A percentile compares a stretch with the other conserved stretches of the same genome.
Evolutionary conservation across 164 flowering plant species (phyloP).

Genomic region (Umbellularia californica): DNA sequence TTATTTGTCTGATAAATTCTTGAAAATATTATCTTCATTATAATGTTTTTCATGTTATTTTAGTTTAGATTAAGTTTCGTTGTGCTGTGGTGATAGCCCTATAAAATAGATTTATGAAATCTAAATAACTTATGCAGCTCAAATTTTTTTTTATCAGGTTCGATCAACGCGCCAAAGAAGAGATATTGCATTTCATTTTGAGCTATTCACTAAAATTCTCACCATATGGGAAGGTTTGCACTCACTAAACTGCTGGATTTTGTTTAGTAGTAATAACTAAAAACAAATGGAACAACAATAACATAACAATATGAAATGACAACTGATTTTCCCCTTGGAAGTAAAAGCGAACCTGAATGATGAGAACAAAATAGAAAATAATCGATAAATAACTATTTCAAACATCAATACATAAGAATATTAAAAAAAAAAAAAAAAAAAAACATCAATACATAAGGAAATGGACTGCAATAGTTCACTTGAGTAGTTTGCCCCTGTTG

Average conservation of each 20-base stretch:
- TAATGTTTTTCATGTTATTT: background rate
- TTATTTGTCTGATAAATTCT: background rate
- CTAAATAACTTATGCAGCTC: background rate
- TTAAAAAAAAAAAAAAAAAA: no score
- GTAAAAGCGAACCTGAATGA: no score
- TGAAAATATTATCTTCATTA: background rate
- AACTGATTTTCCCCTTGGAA: no score
- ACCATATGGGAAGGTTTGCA: constrained; percentile 65
- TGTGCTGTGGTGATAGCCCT: background rate
- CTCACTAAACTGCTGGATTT: background rate
- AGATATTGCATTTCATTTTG: constrained; percentile 47
- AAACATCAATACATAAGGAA: no score
- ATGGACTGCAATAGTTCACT: no score
- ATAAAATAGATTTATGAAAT: background rate
- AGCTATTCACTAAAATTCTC: constrained; percentile 54
- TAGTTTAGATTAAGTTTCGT: background rate
- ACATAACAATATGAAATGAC: no score
- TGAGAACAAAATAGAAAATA: no score
- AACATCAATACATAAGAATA: no score
- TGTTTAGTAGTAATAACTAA: background rate
- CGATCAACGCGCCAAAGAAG: constrained; percentile 44
- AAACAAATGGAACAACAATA: no score
- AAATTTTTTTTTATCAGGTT: constrained; percentile 38
- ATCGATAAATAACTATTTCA: no score
- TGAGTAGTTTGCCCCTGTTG: no score